Evolutionary conservation across 2,329 filamentous ascomycete species (phyloP).

Genomic region (Colletotrichum magnum): DNA sequence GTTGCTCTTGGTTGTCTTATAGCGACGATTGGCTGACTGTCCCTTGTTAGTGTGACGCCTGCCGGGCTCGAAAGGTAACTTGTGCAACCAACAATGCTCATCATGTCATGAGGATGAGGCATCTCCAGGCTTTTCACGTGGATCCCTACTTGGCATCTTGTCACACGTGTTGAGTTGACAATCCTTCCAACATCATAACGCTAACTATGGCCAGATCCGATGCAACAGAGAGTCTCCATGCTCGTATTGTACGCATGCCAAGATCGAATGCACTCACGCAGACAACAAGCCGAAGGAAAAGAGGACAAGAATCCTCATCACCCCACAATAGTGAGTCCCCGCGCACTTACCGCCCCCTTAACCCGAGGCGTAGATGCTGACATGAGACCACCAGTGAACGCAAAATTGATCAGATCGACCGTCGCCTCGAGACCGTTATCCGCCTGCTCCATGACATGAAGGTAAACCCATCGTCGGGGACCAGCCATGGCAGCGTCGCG

Average conservation of each 20-base stretch:
- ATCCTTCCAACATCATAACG: neutral
- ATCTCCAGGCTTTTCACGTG: no score
- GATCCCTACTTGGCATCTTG: no score
- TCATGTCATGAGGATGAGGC: neutral
- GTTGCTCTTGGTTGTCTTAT: neutral
- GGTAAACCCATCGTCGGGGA: slow-evolving; percentile 42
- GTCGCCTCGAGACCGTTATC: slow-evolving; percentile 52
- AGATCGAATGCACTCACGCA: slow-evolving; percentile 54
- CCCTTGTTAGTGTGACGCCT: slow-evolving; percentile 48
- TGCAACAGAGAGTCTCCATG: slow-evolving; percentile 55
- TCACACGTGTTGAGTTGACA: neutral
- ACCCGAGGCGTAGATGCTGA: neutral
- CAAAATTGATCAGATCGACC: slow-evolving; percentile 56
- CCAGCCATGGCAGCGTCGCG: neutral
- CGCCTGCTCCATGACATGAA: slow-evolving; percentile 53
- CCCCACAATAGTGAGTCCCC: slow-evolving; percentile 53
- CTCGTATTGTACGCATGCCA: slow-evolving; percentile 53
- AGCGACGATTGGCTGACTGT: neutral
- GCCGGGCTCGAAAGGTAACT: slow-evolving; percentile 50
- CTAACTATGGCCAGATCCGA: slow-evolving; percentile 46
- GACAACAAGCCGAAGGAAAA: slow-evolving; percentile 52
- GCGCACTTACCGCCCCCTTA: neutral
- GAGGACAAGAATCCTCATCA: slow-evolving; percentile 53
- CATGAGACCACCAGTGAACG: slow-evolving; percentile 47
- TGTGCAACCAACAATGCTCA: slow-evolving; percentile 12